These are phyloP conservation scores for Magnolia officinalis DNA, from an alignment of 164 flowering plant species.

Conservation along the genomic window DNA sequence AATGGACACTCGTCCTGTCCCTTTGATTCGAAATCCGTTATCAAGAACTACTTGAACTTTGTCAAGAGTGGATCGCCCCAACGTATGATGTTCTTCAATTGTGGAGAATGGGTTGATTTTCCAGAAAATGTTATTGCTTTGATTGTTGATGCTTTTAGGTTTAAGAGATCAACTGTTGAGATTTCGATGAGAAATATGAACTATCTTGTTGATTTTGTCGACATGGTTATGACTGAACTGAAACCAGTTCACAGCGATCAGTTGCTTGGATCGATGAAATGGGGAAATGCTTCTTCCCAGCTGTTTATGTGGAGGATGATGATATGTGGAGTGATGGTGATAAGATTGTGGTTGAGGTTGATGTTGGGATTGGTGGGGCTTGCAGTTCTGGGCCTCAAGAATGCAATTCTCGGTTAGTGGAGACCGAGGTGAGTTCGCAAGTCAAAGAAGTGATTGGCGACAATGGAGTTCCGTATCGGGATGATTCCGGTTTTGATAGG, in stretches of 20 bases:
- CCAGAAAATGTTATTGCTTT: constrained; percentile 5
- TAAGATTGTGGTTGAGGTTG: constrained; percentile 12
- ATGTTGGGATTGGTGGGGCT: constrained; percentile 7
- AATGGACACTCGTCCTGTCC: background rate
- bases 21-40: background rate
- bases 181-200: background rate
- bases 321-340: background rate
- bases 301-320: background rate
- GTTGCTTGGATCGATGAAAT: constrained; percentile 28
- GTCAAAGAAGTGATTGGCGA: constrained; percentile 12
- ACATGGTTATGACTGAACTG: constrained; percentile 18
- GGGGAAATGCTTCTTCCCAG: constrained; percentile 14
- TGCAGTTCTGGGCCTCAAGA: constrained; percentile 4
- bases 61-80: constrained; percentile 17
- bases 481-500: constrained; percentile 1
- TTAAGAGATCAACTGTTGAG: constrained; percentile 11
- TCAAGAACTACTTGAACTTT: constrained; percentile 15
- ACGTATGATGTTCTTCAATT: constrained; percentile 16
- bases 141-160: constrained; percentile 16
- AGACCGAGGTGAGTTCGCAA: background rate
- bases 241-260: constrained; percentile 14
- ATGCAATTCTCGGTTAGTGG: background rate
- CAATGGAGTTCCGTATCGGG: constrained; percentile 1
- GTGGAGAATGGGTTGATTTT: constrained; percentile 25
- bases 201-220: constrained; percentile 15